A percentile compares a stretch with the other conserved stretches of the same genome.
These are phyloP conservation scores for Ulmus americana DNA, from an alignment of 331 rosid genomes.

Conservation along the genomic window DNA sequence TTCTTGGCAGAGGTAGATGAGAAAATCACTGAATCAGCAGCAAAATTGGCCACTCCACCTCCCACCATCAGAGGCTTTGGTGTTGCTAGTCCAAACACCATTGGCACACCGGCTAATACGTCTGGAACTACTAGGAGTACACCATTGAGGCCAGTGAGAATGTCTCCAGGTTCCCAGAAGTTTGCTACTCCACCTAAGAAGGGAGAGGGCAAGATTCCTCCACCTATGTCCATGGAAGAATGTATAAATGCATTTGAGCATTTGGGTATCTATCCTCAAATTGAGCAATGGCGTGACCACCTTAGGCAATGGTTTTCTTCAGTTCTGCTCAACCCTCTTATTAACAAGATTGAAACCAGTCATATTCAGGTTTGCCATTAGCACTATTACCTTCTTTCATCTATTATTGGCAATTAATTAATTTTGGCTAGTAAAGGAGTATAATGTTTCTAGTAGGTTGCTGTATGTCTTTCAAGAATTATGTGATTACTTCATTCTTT, in stretches of 20 bases:
- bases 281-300: conserved; percentile 85
- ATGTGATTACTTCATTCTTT: neutral
- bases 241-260: conserved; percentile 66
- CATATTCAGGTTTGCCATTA: conserved; percentile 60
- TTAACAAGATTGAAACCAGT: conserved; percentile 71
- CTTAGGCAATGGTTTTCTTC: conserved; percentile 93
- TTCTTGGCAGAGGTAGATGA: conserved; percentile 77
- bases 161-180: conserved; percentile 96
- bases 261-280: conserved; percentile 81
- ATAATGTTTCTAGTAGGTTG: neutral
- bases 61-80: conserved; percentile 70
- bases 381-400: neutral
- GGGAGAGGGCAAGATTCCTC: conserved; percentile 78
- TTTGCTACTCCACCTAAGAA: conserved; percentile 84
- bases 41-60: conserved; percentile 81
- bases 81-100: conserved; percentile 53
- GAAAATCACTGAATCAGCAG: conserved; percentile 66
- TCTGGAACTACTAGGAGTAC: conserved; percentile 76
- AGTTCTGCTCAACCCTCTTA: conserved; percentile 65
- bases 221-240: conserved; percentile 94
- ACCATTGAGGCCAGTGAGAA: conserved; percentile 90
- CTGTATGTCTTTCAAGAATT: neutral
- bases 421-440: neutral
- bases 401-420: neutral
- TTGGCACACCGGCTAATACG: conserved; percentile 63